Evolutionary conservation across 805 yeast genomes (phyloP).

Genomic region (Suhomyces sp.): DNA sequence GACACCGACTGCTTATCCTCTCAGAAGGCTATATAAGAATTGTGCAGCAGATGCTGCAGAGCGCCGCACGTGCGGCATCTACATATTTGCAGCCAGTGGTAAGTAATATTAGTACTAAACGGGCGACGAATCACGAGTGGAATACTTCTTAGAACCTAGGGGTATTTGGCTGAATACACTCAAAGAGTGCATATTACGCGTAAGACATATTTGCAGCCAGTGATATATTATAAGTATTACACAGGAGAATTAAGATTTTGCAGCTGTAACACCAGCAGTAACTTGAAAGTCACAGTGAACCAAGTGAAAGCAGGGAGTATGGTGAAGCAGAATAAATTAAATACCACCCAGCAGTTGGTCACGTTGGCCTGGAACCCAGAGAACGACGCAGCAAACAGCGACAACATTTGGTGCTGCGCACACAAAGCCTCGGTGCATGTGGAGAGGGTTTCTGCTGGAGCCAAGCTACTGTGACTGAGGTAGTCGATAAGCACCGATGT

Average conservation of each 20-base stretch:
- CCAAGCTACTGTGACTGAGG: slow-evolving; percentile 12
- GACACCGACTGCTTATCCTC: neutral
- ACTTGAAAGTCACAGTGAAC: slow-evolving; percentile 17
- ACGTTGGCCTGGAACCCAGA: slow-evolving; percentile 9
- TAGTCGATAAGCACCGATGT: slow-evolving; percentile 18
- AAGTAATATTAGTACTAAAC: neutral
- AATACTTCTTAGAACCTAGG: too few species aligned
- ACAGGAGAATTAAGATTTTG: neutral
- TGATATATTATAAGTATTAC: neutral
- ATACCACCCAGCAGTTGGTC: slow-evolving; percentile 17
- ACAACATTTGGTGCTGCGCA: slow-evolving; percentile 1
- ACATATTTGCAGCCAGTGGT: neutral
- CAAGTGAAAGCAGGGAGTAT: slow-evolving; percentile 22
- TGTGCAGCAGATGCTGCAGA: neutral
- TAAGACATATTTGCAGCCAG: neutral
- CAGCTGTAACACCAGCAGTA: slow-evolving; percentile 2
- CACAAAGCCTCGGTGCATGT: slow-evolving; percentile 8
- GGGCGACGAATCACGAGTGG: neutral
- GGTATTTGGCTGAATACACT: too few species aligned
- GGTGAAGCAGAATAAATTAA: slow-evolving; percentile 17
- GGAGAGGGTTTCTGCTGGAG: neutral
- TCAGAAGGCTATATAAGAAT: too few species aligned
- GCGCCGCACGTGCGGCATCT: neutral
- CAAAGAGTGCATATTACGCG: too few species aligned
- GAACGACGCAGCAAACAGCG: slow-evolving; percentile 5